A percentile compares a stretch with the other conserved stretches of the same genome.
Conservation (phyloP, 352 stramenopile genomes). For the Lagenidium sp. region DNA sequence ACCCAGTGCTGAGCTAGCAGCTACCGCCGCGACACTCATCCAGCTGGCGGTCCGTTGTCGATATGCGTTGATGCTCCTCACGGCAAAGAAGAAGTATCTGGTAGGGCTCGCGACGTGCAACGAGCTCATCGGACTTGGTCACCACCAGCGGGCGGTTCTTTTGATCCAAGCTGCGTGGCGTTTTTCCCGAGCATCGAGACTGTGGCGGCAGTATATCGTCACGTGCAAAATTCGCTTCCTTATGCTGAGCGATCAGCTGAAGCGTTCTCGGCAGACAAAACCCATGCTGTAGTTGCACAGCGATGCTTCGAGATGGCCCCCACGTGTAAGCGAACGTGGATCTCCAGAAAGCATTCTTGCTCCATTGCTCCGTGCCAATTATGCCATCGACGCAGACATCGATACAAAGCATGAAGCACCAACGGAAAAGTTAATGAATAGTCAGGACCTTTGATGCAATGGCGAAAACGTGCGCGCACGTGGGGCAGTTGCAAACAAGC, state of each 20-base stretch:
- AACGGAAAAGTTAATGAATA: too few species aligned
- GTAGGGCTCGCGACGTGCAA: constrained; percentile 1
- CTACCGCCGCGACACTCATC: not conserved
- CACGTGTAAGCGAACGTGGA: not conserved
- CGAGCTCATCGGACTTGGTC: constrained; percentile 2
- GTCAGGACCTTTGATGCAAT: too few species aligned
- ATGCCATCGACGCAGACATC: too few species aligned
- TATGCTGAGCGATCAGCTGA: not conserved
- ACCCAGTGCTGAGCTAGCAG: too few species aligned
- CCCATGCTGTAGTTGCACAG: too few species aligned
- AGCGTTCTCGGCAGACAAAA: too few species aligned
- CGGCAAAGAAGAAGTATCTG: constrained; percentile 6
- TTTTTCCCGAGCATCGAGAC: not conserved
- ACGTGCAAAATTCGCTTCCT: constrained; percentile 2
- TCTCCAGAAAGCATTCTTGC: not conserved
- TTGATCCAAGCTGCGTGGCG: constrained; percentile 9
- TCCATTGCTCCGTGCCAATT: too few species aligned
- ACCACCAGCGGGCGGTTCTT: constrained; percentile 2
- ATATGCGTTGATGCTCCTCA: constrained; percentile 4
- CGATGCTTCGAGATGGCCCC: not conserved
- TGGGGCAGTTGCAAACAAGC: too few species aligned
- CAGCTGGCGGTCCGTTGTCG: constrained; percentile 5
- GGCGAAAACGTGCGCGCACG: too few species aligned
- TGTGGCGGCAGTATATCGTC: constrained; percentile 6
- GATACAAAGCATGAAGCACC: too few species aligned